Base-by-base conservation (phyloP, 768 basidiomycete species). In the Phaeolepiota aurea region DNA sequence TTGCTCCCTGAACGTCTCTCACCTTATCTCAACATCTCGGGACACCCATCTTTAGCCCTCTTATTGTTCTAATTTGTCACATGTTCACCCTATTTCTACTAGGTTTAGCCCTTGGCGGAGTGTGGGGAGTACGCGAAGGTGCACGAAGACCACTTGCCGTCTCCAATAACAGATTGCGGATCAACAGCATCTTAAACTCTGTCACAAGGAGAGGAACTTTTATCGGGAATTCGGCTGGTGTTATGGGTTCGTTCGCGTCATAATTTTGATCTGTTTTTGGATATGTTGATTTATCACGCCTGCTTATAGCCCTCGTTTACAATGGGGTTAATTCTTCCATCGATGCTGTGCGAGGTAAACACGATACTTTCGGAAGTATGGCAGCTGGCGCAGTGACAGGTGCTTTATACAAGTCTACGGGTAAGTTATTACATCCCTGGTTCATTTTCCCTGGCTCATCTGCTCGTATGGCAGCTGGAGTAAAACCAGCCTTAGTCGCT, bases 211-310 rank as follows among this genome's bases (percentile, higher is more conserved):
- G 96, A 66, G 96, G 96, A 21, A 94, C 90, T 34, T 96, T 94
- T 66, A 83, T 96, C 64, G 96, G 92, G 55, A 99, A 98, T 71
- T 96, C 91, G 56, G 88, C 93, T 59, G 96, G 96, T 60, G 88
- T 97, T 47, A 71, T 98, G 48, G 96, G 96, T 97, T 54, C 63
- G 87, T 76, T 58, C 46, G 48, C 55, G 48, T 59, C 49, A 53
- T 57, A 45, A 49, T 55, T 44, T 46, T 48, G 44, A 48, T 52
- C 46, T 61, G 44, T 49, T 37, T 45, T 47, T 21, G 40, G 53
- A 56, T 47, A 57, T 56, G 55, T 61, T 57, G 58, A 59, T 58
- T 62, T 50, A 68, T 63, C 56, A 54, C 54, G 45, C 63, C 56
- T 55, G 49, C 59, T 60, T 58, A 48, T 59, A 99, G 94, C 94